Percentiles rank a stretch among this genome's conserved stretches.
phyloP scores from a whole-genome alignment of 1,284 basidiomycete species.

The Boletus holoroseus region DNA sequence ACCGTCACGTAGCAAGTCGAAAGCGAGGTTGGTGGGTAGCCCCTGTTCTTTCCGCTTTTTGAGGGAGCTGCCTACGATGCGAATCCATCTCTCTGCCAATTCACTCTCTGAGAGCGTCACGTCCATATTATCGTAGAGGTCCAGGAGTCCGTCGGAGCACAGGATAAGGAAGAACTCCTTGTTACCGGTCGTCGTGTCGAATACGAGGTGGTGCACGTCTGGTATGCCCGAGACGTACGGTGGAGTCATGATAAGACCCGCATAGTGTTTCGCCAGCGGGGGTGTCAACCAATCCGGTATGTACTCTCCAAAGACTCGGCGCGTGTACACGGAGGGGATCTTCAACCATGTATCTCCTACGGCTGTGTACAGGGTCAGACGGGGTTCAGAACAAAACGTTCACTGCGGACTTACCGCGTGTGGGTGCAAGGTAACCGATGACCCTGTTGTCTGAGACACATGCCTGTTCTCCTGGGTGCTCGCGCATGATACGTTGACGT shows the following conservation, averaged over 20 bases:
- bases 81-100: slow-evolving; percentile 41
- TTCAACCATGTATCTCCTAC: slow-evolving; percentile 63
- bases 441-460: slow-evolving; percentile 50
- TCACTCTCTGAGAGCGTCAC: slow-evolving; percentile 33
- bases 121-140: slow-evolving; percentile 43
- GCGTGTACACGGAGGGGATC: slow-evolving; percentile 52
- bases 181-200: slow-evolving; percentile 23
- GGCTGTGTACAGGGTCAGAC: slow-evolving; percentile 39
- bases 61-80: slow-evolving; percentile 32
- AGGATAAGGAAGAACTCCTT: slow-evolving; percentile 40
- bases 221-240: slow-evolving; percentile 54
- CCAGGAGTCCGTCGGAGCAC: slow-evolving; percentile 55
- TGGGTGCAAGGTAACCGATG: slow-evolving; percentile 60
- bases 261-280: slow-evolving; percentile 37
- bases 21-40: slow-evolving; percentile 39
- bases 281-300: slow-evolving; percentile 46
- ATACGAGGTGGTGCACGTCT: slow-evolving; percentile 43
- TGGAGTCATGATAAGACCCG: slow-evolving; percentile 48
- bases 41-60: slow-evolving; percentile 17
- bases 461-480: slow-evolving; percentile 52
- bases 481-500: slow-evolving; percentile 41
- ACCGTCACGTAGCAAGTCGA: slow-evolving; percentile 50
- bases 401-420: slow-evolving; percentile 46
- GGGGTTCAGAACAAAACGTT: not conserved
- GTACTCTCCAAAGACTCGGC: slow-evolving; percentile 46